Base-by-base conservation (phyloP, 139 green algal genomes). In the Yamagishiella unicocca region DNA sequence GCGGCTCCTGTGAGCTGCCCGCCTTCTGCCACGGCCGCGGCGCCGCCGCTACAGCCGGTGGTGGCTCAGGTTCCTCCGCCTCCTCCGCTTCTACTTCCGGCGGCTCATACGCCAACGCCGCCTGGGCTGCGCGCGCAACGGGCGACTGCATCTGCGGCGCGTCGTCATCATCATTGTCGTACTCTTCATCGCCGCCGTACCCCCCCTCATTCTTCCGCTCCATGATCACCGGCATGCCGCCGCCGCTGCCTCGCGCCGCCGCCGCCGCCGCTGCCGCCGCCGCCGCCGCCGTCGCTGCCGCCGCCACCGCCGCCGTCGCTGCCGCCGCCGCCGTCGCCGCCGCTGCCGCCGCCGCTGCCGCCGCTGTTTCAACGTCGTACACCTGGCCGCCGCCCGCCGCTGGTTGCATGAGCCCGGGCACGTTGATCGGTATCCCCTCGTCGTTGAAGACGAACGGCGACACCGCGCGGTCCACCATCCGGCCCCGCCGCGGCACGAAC, bases 381-480 rank as follows among this genome's bases (percentile, higher is more conserved):
- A 58, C n/a, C n/a, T 42, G 38, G 29, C 43, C 29, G 40, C 78
- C 58, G 29, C 14, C 64, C 12, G 1, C 40, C 12, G 10, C 40
- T 8, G 24, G n/a, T 1, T 64, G 29, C 1, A 40, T 71, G 7
- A 12, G 78, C 58, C 27, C 38, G 9, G 61, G 78, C 38, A 85
- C 40, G 45, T 62, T 70, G 45, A 87, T 14, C 43, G 66, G 66
- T 24, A 68, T 1, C 9, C 81, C 81, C 27, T 74, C 45, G 29
- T 79, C 66, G 31, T 29, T 79, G 64, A 87, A 68, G 33, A 87
- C 31, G 45, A 87, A 87, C 24, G 81, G 81, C 66, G 81, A 87
- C 38, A 25, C 50, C 10, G 58, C 81, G 24, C 81, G 62, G 46
- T 87, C 81, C 9, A 87, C 81, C 10, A 87, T 33, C 37, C 12